Evolutionary conservation across 2,329 filamentous ascomycete species (phyloP).

Genomic region (Neonectria neomacrospora): DNA sequence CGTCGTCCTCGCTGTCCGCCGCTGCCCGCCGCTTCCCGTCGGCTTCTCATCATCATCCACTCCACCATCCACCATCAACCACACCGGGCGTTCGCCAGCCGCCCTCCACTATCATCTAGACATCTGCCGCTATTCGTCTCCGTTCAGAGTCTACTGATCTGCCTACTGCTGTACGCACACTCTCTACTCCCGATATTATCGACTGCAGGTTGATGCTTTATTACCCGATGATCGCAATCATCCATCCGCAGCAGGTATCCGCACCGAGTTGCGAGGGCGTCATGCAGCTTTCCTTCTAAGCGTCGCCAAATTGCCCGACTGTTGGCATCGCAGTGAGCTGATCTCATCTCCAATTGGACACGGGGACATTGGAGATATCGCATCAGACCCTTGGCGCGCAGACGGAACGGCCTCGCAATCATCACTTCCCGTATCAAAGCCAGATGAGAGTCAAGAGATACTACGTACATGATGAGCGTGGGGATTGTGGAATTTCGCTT

Average conservation of each 20-base stretch:
- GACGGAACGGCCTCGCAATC: conserved; percentile 6
- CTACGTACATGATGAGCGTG: conserved; percentile 20
- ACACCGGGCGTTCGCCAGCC: background rate
- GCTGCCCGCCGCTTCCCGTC: conserved; percentile 41
- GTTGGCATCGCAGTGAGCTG: conserved; percentile 10
- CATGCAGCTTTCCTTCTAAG: conserved; percentile 22
- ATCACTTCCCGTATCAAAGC: conserved; percentile 14
- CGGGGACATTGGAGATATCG: background rate
- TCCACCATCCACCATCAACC: background rate
- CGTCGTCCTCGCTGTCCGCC: conserved; percentile 34
- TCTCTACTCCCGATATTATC: background rate
- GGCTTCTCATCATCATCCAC: conserved; percentile 20
- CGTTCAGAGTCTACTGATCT: background rate
- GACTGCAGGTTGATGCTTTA: background rate
- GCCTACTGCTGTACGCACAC: background rate
- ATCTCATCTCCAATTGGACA: conserved; percentile 1
- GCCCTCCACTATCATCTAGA: background rate
- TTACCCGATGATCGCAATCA: background rate
- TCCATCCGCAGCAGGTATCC: conserved; percentile 7
- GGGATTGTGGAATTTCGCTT: conserved; percentile 16
- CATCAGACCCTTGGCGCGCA: background rate
- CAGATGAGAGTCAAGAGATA: conserved; percentile 4
- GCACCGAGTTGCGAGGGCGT: conserved; percentile 1
- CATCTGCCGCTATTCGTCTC: conserved; percentile 4
- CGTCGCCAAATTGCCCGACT: conserved; percentile 3